Evolutionary conservation across 768 basidiomycete genomes (phyloP).

Genomic region (Leccinum pellstonianum): DNA sequence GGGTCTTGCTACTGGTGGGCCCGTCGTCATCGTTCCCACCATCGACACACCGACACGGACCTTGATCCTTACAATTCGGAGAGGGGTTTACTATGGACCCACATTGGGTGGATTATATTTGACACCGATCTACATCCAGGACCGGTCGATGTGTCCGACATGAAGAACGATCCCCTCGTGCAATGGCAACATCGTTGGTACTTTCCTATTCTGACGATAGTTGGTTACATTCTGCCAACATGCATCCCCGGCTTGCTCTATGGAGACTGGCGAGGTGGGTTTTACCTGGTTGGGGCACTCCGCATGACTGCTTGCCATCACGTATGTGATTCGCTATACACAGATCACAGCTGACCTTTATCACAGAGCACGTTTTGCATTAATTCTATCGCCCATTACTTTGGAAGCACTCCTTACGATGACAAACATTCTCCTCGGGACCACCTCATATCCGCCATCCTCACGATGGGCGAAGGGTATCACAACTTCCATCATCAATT

Average conservation of each 20-base stretch:
- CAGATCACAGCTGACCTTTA: background rate
- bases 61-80: conserved; percentile 82
- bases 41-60: conserved; percentile 83
- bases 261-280: conserved; percentile 75
- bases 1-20: conserved; percentile 91
- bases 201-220: conserved; percentile 55
- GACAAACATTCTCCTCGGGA: conserved; percentile 77
- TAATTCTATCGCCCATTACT: conserved; percentile 85
- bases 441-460: conserved; percentile 75
- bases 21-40: conserved; percentile 78
- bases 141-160: conserved; percentile 67
- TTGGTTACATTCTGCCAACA: conserved; percentile 72
- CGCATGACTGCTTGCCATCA: conserved; percentile 79
- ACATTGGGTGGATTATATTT: conserved; percentile 83
- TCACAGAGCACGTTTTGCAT: conserved; percentile 80
- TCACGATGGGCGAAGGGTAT: conserved; percentile 72
- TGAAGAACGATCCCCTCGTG: conserved; percentile 65
- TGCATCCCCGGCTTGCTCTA: conserved; percentile 69
- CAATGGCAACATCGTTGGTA: conserved; percentile 80
- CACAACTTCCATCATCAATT: conserved; percentile 87
- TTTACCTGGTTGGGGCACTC: conserved; percentile 71
- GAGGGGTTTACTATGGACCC: conserved; percentile 76
- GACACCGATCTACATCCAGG: conserved; percentile 73
- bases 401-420: conserved; percentile 80
- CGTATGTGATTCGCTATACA: conserved; percentile 42